Evolutionary conservation across 495 filamentous ascomycete species (phyloP).

Genomic region (Podospora pseudocomata): DNA sequence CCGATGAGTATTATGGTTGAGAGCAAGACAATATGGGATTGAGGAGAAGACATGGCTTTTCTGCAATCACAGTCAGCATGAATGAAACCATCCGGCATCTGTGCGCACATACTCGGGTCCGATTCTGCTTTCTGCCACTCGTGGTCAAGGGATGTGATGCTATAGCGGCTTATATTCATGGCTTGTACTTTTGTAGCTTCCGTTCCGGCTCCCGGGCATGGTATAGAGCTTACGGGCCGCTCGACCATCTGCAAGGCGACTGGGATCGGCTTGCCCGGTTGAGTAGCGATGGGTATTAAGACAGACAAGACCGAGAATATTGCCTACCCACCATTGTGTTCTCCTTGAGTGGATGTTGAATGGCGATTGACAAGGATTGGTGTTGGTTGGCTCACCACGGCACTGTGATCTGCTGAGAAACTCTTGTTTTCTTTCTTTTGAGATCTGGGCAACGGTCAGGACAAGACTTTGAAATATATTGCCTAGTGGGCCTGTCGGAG

Average conservation of each 20-base stretch:
- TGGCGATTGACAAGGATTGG: neutral
- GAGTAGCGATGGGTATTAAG: neutral
- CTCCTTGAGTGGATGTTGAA: neutral
- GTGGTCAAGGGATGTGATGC: neutral
- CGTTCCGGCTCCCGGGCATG: conserved; percentile 9
- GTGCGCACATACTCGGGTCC: neutral
- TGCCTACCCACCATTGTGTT: neutral
- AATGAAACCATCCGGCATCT: neutral
- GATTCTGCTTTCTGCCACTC: neutral
- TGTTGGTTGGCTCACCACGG: conserved; percentile 3
- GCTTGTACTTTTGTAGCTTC: conserved; percentile 3
- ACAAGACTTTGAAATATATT: conserved; percentile 5
- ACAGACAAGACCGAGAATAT: neutral
- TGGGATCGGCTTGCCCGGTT: neutral
- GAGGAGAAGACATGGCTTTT: neutral
- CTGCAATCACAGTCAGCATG: neutral
- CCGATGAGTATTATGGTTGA: neutral
- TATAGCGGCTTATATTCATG: neutral
- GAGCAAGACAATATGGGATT: neutral
- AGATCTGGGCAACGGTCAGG: neutral
- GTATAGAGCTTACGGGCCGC: conserved; percentile 5
- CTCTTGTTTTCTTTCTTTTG: neutral
- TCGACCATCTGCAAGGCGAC: neutral
- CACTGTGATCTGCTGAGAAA: neutral
- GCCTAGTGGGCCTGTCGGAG: conserved; percentile 9